Percentiles rank a stretch among this genome's conserved stretches.
Conservation (phyloP, 1,284 basidiomycete genomes). For the Fomitiporia mediterranea region DNA sequence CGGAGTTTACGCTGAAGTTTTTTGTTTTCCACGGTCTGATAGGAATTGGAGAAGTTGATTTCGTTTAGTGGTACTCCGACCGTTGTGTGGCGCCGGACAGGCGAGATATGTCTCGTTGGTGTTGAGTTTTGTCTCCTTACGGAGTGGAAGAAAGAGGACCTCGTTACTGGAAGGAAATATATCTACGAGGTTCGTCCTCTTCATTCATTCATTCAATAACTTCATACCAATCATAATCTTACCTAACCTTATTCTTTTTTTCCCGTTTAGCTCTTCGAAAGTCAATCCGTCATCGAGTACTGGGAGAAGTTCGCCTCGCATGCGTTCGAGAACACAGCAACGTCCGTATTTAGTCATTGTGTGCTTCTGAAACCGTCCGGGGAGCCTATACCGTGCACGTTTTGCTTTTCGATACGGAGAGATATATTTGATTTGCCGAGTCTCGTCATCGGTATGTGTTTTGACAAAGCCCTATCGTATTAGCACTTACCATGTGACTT, state of each 20-base stretch:
- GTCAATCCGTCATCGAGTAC: slow-evolving; percentile 88
- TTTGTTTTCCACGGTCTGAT: slow-evolving; percentile 5
- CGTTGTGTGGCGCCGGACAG: slow-evolving; percentile 97
- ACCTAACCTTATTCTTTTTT: slow-evolving; percentile 1
- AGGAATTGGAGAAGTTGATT: slow-evolving; percentile 97
- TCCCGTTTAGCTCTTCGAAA: slow-evolving; percentile 78
- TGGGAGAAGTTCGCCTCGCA: slow-evolving; percentile 94
- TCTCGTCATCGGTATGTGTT: slow-evolving; percentile 72
- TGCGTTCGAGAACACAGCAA: slow-evolving; percentile 93
- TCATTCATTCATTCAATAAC: slow-evolving; percentile 3
- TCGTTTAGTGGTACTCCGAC: slow-evolving; percentile 98
- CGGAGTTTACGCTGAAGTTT: no score
- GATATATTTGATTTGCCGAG: slow-evolving; percentile 87
- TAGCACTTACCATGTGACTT: neutral
- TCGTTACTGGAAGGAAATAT: slow-evolving; percentile 76
- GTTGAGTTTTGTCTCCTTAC: slow-evolving; percentile 96
- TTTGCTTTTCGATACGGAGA: slow-evolving; percentile 89
- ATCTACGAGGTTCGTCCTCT: slow-evolving; percentile 74
- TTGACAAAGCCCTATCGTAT: neutral
- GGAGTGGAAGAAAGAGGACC: slow-evolving; percentile 81
- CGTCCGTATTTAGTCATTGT: slow-evolving; percentile 90
- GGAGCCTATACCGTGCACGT: slow-evolving; percentile 80
- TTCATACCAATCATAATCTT: slow-evolving; percentile 21
- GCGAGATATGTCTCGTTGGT: slow-evolving; percentile 95
- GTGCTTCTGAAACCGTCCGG: slow-evolving; percentile 80